Percentiles rank a stretch among this genome's conserved stretches.
These are phyloP conservation scores for Biscogniauxia sp. DNA, from an alignment of 2,329 filamentous ascomycete species.

Conservation along the genomic window DNA sequence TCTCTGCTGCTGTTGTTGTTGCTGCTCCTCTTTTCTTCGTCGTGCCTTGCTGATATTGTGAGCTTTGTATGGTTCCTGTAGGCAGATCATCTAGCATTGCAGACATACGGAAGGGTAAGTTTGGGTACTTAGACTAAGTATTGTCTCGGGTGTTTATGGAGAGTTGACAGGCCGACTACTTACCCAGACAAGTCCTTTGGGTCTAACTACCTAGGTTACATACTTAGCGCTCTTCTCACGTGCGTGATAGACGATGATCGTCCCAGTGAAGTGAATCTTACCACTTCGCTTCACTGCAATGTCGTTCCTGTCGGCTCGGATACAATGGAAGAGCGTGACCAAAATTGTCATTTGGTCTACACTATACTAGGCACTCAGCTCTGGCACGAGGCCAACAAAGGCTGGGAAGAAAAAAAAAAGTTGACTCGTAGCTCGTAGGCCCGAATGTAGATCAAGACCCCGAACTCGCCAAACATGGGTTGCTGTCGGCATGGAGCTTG, in stretches of 20 bases:
- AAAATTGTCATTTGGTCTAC: not conserved
- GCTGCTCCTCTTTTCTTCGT: no score
- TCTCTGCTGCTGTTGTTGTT: not conserved
- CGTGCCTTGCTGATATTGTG: no score
- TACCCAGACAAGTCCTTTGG: not conserved
- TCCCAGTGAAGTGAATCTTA: not conserved
- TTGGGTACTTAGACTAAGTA: not conserved
- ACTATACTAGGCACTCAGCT: not conserved
- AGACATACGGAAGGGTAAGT: not conserved
- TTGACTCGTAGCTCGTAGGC: slow-evolving; percentile 19
- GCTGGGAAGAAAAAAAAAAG: slow-evolving; percentile 5
- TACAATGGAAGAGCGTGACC: no score
- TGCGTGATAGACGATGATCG: not conserved
- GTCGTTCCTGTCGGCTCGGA: not conserved
- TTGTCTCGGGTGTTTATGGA: not conserved
- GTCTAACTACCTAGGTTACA: no score
- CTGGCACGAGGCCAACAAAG: slow-evolving; percentile 3
- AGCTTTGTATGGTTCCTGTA: not conserved
- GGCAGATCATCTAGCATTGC: not conserved
- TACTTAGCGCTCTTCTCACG: not conserved
- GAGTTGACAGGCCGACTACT: not conserved
- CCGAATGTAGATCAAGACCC: slow-evolving; percentile 24
- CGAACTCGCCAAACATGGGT: slow-evolving; percentile 15
- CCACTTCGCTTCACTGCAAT: not conserved
- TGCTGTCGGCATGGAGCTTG: slow-evolving; percentile 15